Conservation (phyloP, 2,329 filamentous ascomycete species). For the Paecilomyces fulvus region DNA sequence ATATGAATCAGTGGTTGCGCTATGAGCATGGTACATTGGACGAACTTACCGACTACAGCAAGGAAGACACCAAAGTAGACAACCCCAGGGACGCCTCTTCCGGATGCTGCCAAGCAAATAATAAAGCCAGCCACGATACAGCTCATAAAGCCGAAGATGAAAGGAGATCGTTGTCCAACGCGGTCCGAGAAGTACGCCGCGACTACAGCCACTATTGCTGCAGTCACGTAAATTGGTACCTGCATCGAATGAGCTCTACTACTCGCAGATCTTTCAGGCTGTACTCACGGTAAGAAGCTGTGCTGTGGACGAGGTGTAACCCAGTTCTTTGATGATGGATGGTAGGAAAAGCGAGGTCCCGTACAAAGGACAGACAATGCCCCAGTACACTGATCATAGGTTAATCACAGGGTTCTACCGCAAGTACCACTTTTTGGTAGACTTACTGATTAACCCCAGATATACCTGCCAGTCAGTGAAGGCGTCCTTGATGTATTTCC, state of each 20-base stretch:
- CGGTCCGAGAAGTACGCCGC: slow-evolving; percentile 52
- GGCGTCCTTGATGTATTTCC: slow-evolving; percentile 31
- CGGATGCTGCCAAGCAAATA: slow-evolving; percentile 36
- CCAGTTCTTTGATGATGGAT: slow-evolving; percentile 34
- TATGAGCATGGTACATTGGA: neutral
- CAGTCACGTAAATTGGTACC: slow-evolving; percentile 34
- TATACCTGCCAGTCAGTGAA: slow-evolving; percentile 37
- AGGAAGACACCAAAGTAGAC: slow-evolving; percentile 43
- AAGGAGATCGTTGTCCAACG: slow-evolving; percentile 45
- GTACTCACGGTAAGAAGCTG: slow-evolving; percentile 29
- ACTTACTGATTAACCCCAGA: slow-evolving; percentile 29
- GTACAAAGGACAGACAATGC: slow-evolving; percentile 35
- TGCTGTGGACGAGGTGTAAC: slow-evolving; percentile 30
- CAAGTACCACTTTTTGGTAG: no score
- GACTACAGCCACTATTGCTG: slow-evolving; percentile 27
- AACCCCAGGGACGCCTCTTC: slow-evolving; percentile 29
- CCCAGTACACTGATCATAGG: slow-evolving; percentile 31
- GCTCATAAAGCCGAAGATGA: slow-evolving; percentile 46
- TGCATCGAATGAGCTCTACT: slow-evolving; percentile 1
- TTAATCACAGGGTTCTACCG: neutral
- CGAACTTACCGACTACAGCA: slow-evolving; percentile 33
- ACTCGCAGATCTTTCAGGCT: neutral
- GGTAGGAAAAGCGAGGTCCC: slow-evolving; percentile 33
- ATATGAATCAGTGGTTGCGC: slow-evolving; percentile 1
- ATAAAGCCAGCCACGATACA: slow-evolving; percentile 51